Percentiles rank a stretch among this genome's conserved stretches.
These are phyloP conservation scores for Populus nigra DNA, from an alignment of 345 rosid species.

Conservation along the genomic window DNA sequence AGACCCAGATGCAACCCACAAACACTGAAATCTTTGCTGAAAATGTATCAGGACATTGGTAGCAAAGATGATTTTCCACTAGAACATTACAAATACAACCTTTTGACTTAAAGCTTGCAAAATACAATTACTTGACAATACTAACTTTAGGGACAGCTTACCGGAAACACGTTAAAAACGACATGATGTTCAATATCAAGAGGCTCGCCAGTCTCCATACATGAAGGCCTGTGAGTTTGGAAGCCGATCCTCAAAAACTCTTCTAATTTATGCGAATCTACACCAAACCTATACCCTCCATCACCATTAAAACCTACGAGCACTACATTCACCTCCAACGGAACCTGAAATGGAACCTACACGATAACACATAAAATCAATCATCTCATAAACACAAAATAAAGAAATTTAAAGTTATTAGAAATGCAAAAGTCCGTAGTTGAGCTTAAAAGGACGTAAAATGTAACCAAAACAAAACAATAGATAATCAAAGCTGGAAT, in stretches of 20 bases:
- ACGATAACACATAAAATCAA: neutral
- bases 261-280: slow-evolving; percentile 73
- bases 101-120: neutral
- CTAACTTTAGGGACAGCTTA: slow-evolving; percentile 27
- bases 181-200: slow-evolving; percentile 90
- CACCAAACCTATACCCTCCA: slow-evolving; percentile 74
- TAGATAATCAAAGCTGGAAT: neutral
- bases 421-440: neutral
- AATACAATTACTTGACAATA: neutral
- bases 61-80: neutral
- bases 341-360: slow-evolving; percentile 98
- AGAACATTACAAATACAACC: neutral
- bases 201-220: slow-evolving; percentile 86
- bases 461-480: neutral
- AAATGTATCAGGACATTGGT: neutral
- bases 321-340: slow-evolving; percentile 86
- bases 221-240: slow-evolving; percentile 74
- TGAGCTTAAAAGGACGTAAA: no score
- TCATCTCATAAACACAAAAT: neutral
- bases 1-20: neutral
- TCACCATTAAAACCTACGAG: slow-evolving; percentile 83
- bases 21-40: neutral
- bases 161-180: slow-evolving; percentile 75
- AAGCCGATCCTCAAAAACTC: slow-evolving; percentile 76
- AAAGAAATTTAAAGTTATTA: neutral